phyloP scores from a whole-genome alignment of 345 rosid genomes.

The Populus davidiana region DNA sequence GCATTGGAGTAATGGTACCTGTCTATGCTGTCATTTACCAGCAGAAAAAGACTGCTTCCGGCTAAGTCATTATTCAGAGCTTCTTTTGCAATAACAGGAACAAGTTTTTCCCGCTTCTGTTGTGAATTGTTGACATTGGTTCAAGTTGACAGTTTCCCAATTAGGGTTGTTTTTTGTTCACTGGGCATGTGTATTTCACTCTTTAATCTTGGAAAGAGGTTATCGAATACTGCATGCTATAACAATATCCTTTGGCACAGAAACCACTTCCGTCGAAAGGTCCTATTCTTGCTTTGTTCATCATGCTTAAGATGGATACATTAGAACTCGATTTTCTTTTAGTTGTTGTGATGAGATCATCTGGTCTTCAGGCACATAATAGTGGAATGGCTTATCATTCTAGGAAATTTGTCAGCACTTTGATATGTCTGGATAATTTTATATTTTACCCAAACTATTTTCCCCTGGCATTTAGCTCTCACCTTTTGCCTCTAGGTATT shows the following conservation, averaged over 20 bases:
- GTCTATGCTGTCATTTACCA: conserved; percentile 90
- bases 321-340: not conserved
- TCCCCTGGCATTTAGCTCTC: no score
- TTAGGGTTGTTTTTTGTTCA: not conserved
- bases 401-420: no score
- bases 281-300: not conserved
- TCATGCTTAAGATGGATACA: not conserved
- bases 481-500: not conserved
- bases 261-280: not conserved
- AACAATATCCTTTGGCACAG: conserved; percentile 3
- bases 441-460: no score
- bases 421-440: no score
- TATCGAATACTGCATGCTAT: not conserved
- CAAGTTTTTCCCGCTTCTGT: conserved; percentile 7
- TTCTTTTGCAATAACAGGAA: conserved; percentile 26
- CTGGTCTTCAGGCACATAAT: not conserved
- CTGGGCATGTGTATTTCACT: not conserved
- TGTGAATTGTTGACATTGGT: conserved; percentile 10
- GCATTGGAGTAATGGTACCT: conserved; percentile 81
- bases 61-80: conserved; percentile 20
- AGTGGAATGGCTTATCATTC: no score
- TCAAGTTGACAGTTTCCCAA: not conserved
- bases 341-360: not conserved
- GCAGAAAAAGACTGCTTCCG: conserved; percentile 88
- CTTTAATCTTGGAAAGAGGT: conserved; percentile 6